Percentiles rank a stretch among this genome's conserved stretches.
Evolutionary conservation across 345 rosid species (phyloP).

Genomic region (Passiflora organensis): DNA sequence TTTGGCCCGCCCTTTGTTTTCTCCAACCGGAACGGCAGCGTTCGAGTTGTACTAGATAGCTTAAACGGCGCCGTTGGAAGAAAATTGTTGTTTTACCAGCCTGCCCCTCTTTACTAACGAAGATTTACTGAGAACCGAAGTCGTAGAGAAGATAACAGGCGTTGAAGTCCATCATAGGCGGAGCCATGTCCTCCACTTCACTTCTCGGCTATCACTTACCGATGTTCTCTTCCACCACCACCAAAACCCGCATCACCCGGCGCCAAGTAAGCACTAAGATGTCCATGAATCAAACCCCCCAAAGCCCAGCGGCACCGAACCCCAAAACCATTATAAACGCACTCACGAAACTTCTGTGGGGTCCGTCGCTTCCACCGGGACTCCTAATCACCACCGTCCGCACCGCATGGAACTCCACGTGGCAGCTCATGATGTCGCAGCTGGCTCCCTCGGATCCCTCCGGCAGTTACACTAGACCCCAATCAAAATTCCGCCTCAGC

Average conservation of each 20-base stretch:
- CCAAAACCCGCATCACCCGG: not conserved
- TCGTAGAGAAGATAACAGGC: too few relatives aligned
- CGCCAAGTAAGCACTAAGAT: conserved; percentile 36
- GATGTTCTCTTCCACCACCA: conserved; percentile 1
- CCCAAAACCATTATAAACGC: conserved; percentile 32
- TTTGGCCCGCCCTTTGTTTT: too few relatives aligned
- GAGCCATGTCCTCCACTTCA: conserved; percentile 25
- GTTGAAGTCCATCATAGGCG: too few relatives aligned
- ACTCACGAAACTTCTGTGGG: conserved; percentile 70
- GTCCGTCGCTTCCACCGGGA: conserved; percentile 87
- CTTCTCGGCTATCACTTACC: conserved; percentile 19
- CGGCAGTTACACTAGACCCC: conserved; percentile 75
- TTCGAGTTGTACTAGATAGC: too few relatives aligned
- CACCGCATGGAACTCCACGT: conserved; percentile 60
- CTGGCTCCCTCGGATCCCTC: conserved; percentile 83
- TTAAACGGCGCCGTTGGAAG: too few relatives aligned
- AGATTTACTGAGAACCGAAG: too few relatives aligned
- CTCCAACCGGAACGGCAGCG: too few relatives aligned
- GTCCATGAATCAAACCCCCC: conserved; percentile 23
- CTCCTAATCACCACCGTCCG: conserved; percentile 76
- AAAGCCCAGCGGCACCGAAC: conserved; percentile 4
- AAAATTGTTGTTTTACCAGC: too few relatives aligned
- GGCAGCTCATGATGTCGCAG: conserved; percentile 92
- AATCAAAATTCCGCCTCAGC: conserved; percentile 56
- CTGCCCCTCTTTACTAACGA: too few relatives aligned